Evolutionary conservation across 352 stramenopile genomes (phyloP).

Genomic region (Lagenidium giganteum): DNA sequence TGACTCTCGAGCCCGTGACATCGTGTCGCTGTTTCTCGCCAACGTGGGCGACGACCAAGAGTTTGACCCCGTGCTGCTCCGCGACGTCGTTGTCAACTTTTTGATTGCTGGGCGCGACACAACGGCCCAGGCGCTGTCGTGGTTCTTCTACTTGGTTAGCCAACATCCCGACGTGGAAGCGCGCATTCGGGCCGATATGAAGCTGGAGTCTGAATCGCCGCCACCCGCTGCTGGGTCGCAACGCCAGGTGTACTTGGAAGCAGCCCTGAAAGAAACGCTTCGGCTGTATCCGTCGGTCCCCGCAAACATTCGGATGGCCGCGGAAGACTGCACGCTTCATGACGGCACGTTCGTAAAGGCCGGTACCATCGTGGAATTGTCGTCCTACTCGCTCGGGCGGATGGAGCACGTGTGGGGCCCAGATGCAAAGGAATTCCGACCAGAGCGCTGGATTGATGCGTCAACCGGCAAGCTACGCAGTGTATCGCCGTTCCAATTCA

Average conservation of each 20-base stretch:
- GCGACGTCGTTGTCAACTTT: conserved; percentile 51
- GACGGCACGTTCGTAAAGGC: conserved; percentile 24
- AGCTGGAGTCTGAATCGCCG: conserved; percentile 25
- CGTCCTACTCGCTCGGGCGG: conserved; percentile 25
- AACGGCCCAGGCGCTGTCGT: conserved; percentile 36
- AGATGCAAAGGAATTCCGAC: conserved; percentile 25
- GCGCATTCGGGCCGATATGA: conserved; percentile 23
- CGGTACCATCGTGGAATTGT: conserved; percentile 13
- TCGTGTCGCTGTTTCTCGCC: conserved; percentile 17
- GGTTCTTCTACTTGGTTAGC: conserved; percentile 41
- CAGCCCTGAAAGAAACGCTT: conserved; percentile 13
- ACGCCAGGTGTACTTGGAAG: conserved; percentile 23
- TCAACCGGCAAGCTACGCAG: conserved; percentile 7
- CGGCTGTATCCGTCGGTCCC: conserved; percentile 44
- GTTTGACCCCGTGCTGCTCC: conserved; percentile 24
- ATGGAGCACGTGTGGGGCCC: conserved; percentile 23
- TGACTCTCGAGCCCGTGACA: conserved; percentile 5
- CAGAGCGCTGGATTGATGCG: conserved; percentile 25
- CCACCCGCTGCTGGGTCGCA: conserved; percentile 13
- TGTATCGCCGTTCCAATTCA: conserved; percentile 57
- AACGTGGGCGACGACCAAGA: conserved; percentile 9
- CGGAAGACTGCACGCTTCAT: conserved; percentile 20
- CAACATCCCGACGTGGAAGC: conserved; percentile 26
- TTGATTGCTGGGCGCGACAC: conserved; percentile 52
- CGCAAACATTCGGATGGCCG: conserved; percentile 25